Evolutionary conservation across 192 early-diverging fungal genomes (phyloP).

Genomic region (Backusella westeae): DNA sequence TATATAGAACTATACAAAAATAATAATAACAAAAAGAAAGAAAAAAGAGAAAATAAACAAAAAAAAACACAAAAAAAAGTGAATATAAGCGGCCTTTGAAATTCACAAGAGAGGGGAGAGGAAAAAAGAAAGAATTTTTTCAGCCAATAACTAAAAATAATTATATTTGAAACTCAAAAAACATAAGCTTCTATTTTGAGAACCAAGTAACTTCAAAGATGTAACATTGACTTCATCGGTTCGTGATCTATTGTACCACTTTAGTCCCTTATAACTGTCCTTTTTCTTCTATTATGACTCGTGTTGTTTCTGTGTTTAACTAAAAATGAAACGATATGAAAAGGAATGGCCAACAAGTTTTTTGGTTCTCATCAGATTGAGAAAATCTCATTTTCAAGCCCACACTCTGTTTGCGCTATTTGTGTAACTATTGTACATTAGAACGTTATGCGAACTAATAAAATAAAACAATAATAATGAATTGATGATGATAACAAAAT

Average conservation of each 20-base stretch:
- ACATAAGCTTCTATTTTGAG: background rate
- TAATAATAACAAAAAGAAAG: background rate
- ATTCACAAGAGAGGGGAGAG: background rate
- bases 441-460: background rate
- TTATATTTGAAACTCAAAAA: background rate
- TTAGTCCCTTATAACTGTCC: background rate
- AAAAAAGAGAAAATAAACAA: background rate
- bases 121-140: background rate
- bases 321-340: background rate
- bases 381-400: background rate
- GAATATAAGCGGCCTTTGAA: background rate
- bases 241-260: background rate
- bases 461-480: background rate
- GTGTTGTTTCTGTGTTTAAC: background rate
- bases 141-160: constrained; percentile 6
- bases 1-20: constrained; percentile 3
- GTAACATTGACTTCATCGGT: constrained; percentile 4
- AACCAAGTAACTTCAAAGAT: background rate
- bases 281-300: background rate
- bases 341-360: background rate
- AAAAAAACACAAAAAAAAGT: background rate
- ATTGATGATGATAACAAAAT: background rate
- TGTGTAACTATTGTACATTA: background rate
- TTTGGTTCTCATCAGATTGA: background rate
- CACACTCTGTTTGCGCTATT: background rate